These are phyloP conservation scores for Rhizoclosmatium globosum DNA, from an alignment of 192 early-diverging fungal genomes.

Conservation along the genomic window DNA sequence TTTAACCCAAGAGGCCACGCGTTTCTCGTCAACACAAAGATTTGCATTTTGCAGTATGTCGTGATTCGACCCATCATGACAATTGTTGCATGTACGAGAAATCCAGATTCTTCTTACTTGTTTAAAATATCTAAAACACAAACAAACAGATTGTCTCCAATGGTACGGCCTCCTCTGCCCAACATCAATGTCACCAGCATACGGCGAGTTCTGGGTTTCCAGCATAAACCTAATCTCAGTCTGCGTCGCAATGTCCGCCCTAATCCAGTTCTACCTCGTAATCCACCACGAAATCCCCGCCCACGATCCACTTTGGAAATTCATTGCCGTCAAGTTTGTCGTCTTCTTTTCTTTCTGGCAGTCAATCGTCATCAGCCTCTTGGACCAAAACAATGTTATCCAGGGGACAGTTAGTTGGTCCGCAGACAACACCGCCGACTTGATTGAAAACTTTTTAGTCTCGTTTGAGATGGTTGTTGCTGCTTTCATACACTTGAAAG, in stretches of 20 bases:
- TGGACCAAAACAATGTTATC: constrained; percentile 58
- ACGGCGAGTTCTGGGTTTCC: constrained; percentile 74
- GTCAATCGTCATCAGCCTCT: constrained; percentile 60
- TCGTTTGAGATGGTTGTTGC: constrained; percentile 71
- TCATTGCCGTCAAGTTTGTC: constrained; percentile 57
- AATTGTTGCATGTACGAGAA: constrained; percentile 54
- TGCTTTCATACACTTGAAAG: constrained; percentile 63
- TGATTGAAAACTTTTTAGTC: constrained; percentile 51
- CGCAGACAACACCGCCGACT: constrained; percentile 24
- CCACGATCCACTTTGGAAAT: constrained; percentile 58
- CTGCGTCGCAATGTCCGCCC: constrained; percentile 75
- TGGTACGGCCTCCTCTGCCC: constrained; percentile 71
- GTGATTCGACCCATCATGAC: constrained; percentile 71
- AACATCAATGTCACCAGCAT: constrained; percentile 63
- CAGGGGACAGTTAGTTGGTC: constrained; percentile 20
- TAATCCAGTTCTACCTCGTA: constrained; percentile 72
- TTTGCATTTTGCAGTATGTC: constrained; percentile 79
- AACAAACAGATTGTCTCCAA: constrained; percentile 54
- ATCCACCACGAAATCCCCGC: constrained; percentile 64
- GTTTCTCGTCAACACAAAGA: constrained; percentile 67
- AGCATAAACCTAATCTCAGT: constrained; percentile 71
- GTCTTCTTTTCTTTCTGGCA: constrained; percentile 75
- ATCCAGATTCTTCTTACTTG: no score
- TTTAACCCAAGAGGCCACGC: constrained; percentile 71
- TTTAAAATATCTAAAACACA: no score